phyloP scores from a whole-genome alignment of 495 filamentous ascomycete species.

The Hamigera avellanea region DNA sequence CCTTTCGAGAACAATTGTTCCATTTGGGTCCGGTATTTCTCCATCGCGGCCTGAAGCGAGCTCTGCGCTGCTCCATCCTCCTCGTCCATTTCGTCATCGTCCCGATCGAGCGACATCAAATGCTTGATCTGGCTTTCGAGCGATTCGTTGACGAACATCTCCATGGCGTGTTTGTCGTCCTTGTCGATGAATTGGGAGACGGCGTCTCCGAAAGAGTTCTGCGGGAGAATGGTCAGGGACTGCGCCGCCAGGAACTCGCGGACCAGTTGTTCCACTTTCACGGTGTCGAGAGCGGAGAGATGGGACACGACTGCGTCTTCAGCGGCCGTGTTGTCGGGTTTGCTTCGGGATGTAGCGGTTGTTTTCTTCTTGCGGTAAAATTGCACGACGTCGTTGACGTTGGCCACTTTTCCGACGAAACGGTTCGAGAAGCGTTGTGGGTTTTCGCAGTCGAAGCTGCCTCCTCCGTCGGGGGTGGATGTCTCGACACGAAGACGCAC shows the following conservation, averaged over 20 bases:
- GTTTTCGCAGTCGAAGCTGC: slow-evolving; percentile 84
- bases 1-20: slow-evolving; percentile 65
- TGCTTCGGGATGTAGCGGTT: slow-evolving; percentile 20
- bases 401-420: slow-evolving; percentile 82
- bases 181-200: slow-evolving; percentile 91
- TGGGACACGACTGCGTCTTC: slow-evolving; percentile 49
- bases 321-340: slow-evolving; percentile 35
- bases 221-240: slow-evolving; percentile 78
- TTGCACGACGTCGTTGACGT: slow-evolving; percentile 85
- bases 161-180: slow-evolving; percentile 87
- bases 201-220: slow-evolving; percentile 85
- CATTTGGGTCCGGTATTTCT: slow-evolving; percentile 52
- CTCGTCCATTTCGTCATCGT: slow-evolving; percentile 53
- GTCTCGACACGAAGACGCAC: slow-evolving; percentile 87
- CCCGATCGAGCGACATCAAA: slow-evolving; percentile 51
- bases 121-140: slow-evolving; percentile 66
- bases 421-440: slow-evolving; percentile 94
- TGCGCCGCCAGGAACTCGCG: slow-evolving; percentile 74
- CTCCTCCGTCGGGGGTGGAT: slow-evolving; percentile 71
- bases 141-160: slow-evolving; percentile 75
- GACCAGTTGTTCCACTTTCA: slow-evolving; percentile 83
- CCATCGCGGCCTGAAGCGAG: slow-evolving; percentile 57
- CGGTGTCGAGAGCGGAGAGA: slow-evolving; percentile 51
- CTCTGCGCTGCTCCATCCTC: slow-evolving; percentile 43
- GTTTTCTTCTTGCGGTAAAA: slow-evolving; percentile 77